Percentiles rank a stretch among this genome's conserved stretches.
Evolutionary conservation across 1,284 basidiomycete genomes (phyloP).

Genomic region (Cystobasidiaceae sp.): DNA sequence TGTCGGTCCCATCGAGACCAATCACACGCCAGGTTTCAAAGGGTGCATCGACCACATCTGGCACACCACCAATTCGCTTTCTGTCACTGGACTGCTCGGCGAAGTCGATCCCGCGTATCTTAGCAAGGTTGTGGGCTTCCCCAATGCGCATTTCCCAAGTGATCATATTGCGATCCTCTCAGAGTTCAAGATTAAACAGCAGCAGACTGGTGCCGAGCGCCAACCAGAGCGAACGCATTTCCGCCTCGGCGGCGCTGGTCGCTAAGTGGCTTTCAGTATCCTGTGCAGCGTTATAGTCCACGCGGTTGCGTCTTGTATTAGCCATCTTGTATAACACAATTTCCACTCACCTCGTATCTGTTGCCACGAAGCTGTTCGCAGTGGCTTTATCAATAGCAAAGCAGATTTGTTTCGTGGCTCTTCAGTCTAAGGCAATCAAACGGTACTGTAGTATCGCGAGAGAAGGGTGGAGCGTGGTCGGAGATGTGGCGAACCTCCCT

Average conservation of each 20-base stretch:
- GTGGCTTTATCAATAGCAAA: too few species aligned
- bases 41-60: constrained; percentile 87
- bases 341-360: too few species aligned
- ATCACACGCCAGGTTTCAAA: constrained; percentile 67
- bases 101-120: constrained; percentile 83
- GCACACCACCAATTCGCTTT: constrained; percentile 72
- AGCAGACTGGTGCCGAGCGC: neutral
- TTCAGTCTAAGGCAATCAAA: too few species aligned
- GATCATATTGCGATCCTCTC: constrained; percentile 50
- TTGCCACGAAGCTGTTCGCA: too few species aligned
- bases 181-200: constrained; percentile 38
- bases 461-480: too few species aligned
- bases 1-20: constrained; percentile 67
- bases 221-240: constrained; percentile 8
- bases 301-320: too few species aligned
- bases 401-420: too few species aligned
- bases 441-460: too few species aligned
- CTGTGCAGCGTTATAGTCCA: too few species aligned
- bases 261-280: too few species aligned
- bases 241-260: neutral
- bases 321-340: too few species aligned
- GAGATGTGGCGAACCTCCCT: too few species aligned
- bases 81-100: constrained; percentile 79
- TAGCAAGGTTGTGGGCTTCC: constrained; percentile 90
- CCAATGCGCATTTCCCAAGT: constrained; percentile 58